Evolutionary conservation across 1,284 basidiomycete species (phyloP).

Genomic region (Ceratobasidium sp.): DNA sequence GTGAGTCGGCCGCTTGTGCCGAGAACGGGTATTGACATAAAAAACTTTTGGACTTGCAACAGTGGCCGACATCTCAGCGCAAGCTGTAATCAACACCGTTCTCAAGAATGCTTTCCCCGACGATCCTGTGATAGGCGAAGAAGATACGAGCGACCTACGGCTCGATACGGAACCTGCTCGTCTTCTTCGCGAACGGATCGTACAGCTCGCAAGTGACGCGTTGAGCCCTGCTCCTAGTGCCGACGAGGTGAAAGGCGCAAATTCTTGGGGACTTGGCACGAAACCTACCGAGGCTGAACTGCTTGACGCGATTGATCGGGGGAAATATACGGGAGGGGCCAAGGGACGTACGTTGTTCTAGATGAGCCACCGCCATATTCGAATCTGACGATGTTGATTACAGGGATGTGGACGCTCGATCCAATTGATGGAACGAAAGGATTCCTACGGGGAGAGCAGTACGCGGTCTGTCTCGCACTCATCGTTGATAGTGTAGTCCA

Average conservation of each 20-base stretch:
- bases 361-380: constrained; percentile 13
- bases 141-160: constrained; percentile 88
- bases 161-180: constrained; percentile 61
- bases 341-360: constrained; percentile 74
- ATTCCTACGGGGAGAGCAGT: constrained; percentile 96
- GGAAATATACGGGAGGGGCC: constrained; percentile 82
- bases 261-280: constrained; percentile 73
- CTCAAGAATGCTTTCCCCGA: constrained; percentile 81
- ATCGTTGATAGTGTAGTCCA: constrained; percentile 87
- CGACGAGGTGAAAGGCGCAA: constrained; percentile 66
- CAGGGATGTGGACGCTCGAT: constrained; percentile 92
- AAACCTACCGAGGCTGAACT: constrained; percentile 68
- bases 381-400: background rate
- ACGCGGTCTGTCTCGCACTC: constrained; percentile 94
- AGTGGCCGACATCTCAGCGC: constrained; percentile 94
- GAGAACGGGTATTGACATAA: background rate
- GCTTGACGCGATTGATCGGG: constrained; percentile 88
- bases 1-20: constrained; percentile 60
- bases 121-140: constrained; percentile 95
- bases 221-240: constrained; percentile 61
- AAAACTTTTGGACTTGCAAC: constrained; percentile 18
- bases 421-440: constrained; percentile 96
- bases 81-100: constrained; percentile 89
- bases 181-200: constrained; percentile 75
- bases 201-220: constrained; percentile 87